Base-by-base conservation (phyloP, 1,284 basidiomycete species). In the Meira nashicola region DNA sequence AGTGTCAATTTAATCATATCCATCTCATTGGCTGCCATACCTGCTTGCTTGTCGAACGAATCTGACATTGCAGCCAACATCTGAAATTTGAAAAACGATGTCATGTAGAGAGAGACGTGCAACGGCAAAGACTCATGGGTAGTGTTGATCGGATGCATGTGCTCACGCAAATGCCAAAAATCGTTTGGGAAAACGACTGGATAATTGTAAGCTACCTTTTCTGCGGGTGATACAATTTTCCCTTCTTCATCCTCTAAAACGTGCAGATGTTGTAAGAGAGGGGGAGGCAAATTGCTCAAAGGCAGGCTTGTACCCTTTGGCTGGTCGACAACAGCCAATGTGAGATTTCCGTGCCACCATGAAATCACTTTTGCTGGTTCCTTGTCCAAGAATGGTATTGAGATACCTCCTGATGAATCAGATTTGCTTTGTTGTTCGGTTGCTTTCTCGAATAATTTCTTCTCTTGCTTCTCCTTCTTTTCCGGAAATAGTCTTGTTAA, bases 171-270 rank as follows among this genome's bases (percentile, higher is more conserved):
- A 40, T 71, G 65, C 73, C 92, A 97, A 80, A 97, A 97, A 76
- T 96, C 92, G 77, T 97, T 97, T 7, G 90, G 86, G 80, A 89
- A 97, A 47, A 96, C 77, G 63, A 92, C 87, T 1, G 94, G 94
- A 70, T 86, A 88, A 82, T 93, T 92, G 68, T 82, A 86, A 8
- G 83, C 85, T 72, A 74, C 87, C 87, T 89, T 56, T 44, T 56
- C 21, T 21, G 19, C 17, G 38, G 15, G 38, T 37, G 12, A 41
- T 25, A 25, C 49, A 55, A 64, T 62, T 17, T 19, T 17, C 17
- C 46, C 48, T 1, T 55, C 38, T 2, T 38, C 39, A 6, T 72
- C 63, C 10, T 66, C 59, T 2, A 60, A 59, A n/a, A 78, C 62
- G 23, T 66, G 61, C 23, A 70, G 74, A 68, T 73, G 72, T 15